These are phyloP conservation scores for Astrothelium macrocarpum DNA, from an alignment of 495 filamentous ascomycete species.

Conservation along the genomic window DNA sequence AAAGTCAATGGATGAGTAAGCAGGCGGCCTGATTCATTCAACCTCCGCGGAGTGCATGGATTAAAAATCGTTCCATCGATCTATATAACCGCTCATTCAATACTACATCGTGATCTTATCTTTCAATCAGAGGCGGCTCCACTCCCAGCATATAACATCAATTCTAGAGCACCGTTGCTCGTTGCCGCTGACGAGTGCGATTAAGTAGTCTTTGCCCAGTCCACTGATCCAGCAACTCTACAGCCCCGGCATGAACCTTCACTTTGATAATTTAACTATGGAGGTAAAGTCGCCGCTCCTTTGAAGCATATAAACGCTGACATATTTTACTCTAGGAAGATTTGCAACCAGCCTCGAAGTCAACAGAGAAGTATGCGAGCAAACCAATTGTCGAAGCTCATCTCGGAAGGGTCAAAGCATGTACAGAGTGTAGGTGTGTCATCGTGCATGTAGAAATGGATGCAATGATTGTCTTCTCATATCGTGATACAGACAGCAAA, in stretches of 20 bases:
- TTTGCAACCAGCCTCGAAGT: background rate
- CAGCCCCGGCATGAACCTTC: background rate
- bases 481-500: background rate
- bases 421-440: background rate
- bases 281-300: background rate
- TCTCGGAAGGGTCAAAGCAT: slow-evolving; percentile 1
- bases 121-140: too few relatives aligned
- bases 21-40: background rate
- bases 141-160: too few relatives aligned
- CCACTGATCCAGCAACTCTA: too few relatives aligned
- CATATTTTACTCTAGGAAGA: background rate
- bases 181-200: too few relatives aligned
- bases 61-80: background rate
- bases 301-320: background rate
- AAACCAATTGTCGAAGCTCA: background rate
- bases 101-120: background rate
- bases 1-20: background rate
- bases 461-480: background rate
- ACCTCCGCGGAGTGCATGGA: background rate
- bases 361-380: background rate
- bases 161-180: too few relatives aligned
- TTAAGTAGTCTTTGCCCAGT: too few relatives aligned
- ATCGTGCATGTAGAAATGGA: too few relatives aligned
- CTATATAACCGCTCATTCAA: too few relatives aligned
- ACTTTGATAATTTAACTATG: background rate